phyloP scores from a whole-genome alignment of 2,329 filamentous ascomycete genomes.

The Bimuria novae-zelandiae region DNA sequence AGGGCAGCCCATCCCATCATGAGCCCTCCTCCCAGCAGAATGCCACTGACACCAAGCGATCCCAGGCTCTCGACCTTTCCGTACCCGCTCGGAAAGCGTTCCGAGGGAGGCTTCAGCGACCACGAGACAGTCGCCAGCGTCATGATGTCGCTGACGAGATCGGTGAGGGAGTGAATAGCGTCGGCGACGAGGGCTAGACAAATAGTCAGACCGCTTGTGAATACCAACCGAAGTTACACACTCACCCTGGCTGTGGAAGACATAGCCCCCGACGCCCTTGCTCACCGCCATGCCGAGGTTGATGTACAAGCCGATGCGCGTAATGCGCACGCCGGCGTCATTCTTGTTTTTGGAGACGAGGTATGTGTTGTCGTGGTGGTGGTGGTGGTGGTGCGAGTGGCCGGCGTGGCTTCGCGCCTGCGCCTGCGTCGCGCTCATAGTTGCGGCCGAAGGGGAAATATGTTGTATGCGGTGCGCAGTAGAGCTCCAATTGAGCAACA shows the following conservation, averaged over 20 bases:
- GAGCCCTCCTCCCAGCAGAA: slow-evolving; percentile 84
- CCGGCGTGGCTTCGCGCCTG: slow-evolving; percentile 43
- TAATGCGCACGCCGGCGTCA: slow-evolving; percentile 93
- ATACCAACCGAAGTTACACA: neutral
- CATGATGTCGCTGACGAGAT: slow-evolving; percentile 92
- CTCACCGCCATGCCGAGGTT: slow-evolving; percentile 93
- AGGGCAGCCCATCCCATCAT: slow-evolving; percentile 78
- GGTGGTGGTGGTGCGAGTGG: slow-evolving; percentile 62
- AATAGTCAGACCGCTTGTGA: slow-evolving; percentile 24
- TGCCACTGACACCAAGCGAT: slow-evolving; percentile 87
- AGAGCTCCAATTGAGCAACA: slow-evolving; percentile 37
- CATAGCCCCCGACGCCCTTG: slow-evolving; percentile 89
- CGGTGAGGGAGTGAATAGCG: slow-evolving; percentile 92
- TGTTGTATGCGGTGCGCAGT: slow-evolving; percentile 38
- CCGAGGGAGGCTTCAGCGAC: slow-evolving; percentile 83
- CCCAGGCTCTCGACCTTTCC: slow-evolving; percentile 98
- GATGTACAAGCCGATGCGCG: slow-evolving; percentile 81
- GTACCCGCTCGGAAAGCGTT: slow-evolving; percentile 86
- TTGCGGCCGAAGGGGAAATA: slow-evolving; percentile 25
- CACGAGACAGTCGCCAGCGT: slow-evolving; percentile 93
- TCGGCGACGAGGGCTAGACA: slow-evolving; percentile 81
- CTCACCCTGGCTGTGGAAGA: slow-evolving; percentile 82
- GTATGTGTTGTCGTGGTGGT: slow-evolving; percentile 84
- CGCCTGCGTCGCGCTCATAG: slow-evolving; percentile 33
- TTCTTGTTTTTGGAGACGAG: slow-evolving; percentile 81